Evolutionary conservation across 805 yeast species (phyloP), one percentile per base, ranked within the genome.

Genomic region (Barnettozyma sucrosica): DNA sequence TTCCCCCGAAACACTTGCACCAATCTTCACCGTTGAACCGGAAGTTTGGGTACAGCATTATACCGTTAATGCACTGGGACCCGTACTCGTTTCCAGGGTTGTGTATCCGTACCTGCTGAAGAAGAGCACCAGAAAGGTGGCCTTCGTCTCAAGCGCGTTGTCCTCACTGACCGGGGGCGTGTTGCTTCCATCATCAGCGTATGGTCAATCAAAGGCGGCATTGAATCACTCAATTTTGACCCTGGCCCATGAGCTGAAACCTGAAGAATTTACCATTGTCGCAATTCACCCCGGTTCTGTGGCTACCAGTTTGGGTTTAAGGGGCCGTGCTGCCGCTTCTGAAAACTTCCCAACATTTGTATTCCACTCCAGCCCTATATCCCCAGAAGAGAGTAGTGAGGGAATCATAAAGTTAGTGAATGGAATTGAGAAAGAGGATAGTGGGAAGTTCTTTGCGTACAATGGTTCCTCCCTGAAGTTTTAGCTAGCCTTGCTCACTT

Each of bases 281-380:
- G 53, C 68, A 16, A 18, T 69, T 13, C 69, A 67, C 44, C 76
- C 76, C 1, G 75, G 76, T 38, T 38, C 59, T 14, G 72, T 71
- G 11, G 20, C 48, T 16, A 66, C 69, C 28, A 72, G 69, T 44
- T 60, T 64, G 66, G 64, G 58, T 3, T 45, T 41, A 25, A 36
- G 34, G 1, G 16, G 36, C 30, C 25, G 41, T 23, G 30, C 19
- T 13, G 9, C 20, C 14, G 7, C 18, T 23, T 4, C 18, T 1
- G n/a, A 41, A 16, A 43, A 33, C 9, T 30, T 30, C 34, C 34
- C 34, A 30, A n/a, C n/a, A n/a, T n/a, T n/a, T n/a, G n/a, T n/a
- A n/a, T n/a, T n/a, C n/a, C n/a, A n/a, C 34, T n/a, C 34, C 6
- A 11, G 11, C 14, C 16, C 16, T 14, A 30, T 30, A 5, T 30